Conservation (phyloP, 108 stramenopile species). For the Cyclotella distinguenda region DNA sequence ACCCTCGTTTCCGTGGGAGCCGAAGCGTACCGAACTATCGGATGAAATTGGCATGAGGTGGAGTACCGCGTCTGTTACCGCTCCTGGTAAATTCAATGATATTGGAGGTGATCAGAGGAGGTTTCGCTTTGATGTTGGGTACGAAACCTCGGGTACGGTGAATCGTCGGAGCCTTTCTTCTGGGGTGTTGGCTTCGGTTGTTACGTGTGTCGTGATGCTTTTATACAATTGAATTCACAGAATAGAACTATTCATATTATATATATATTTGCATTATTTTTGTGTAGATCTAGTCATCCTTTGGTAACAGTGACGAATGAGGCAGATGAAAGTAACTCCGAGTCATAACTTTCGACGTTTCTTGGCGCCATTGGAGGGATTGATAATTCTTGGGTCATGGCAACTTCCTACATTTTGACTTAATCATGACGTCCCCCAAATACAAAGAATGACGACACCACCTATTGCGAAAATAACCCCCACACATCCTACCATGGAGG, state of each 20-base stretch:
- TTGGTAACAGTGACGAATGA: too few species aligned
- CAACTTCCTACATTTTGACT: too few species aligned
- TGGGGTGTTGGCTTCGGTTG: neutral
- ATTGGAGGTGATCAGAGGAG: slow-evolving; percentile 32
- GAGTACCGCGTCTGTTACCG: slow-evolving; percentile 18
- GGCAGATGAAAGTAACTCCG: too few species aligned
- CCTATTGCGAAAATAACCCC: slow-evolving; percentile 62
- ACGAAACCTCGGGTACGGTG: neutral
- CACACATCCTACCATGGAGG: slow-evolving; percentile 37
- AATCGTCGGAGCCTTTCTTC: neutral
- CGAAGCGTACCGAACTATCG: slow-evolving; percentile 17
- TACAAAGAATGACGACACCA: slow-evolving; percentile 64
- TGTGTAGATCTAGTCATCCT: too few species aligned
- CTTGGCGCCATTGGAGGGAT: too few species aligned
- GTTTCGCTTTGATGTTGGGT: slow-evolving; percentile 17
- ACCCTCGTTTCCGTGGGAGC: slow-evolving; percentile 34
- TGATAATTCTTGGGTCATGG: too few species aligned
- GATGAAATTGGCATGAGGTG: slow-evolving; percentile 23
- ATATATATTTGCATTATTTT: too few species aligned
- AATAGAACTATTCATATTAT: too few species aligned
- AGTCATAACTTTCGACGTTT: too few species aligned
- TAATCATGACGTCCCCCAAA: slow-evolving; percentile 43
- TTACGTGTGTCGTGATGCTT: neutral
- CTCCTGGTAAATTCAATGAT: slow-evolving; percentile 42
- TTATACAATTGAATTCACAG: too few species aligned